Percentiles rank a stretch among this genome's conserved stretches.
Evolutionary conservation across 192 early-diverging fungal genomes (phyloP).

Genomic region (Linnemannia hyalina): DNA sequence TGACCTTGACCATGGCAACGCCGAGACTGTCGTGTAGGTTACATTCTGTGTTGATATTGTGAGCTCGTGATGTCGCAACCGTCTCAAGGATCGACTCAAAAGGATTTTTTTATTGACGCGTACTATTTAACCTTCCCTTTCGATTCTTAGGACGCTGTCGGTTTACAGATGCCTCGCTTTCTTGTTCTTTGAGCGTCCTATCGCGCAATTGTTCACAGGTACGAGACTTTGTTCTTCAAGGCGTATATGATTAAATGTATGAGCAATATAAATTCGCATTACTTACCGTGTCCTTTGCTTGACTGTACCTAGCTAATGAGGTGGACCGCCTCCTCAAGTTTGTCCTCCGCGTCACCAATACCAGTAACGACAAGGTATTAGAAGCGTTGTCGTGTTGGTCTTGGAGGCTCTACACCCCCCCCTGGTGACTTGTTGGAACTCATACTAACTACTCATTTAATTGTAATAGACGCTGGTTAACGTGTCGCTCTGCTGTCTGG

Average conservation of each 20-base stretch:
- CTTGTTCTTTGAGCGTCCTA: conserved; percentile 22
- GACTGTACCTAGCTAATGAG: conserved; percentile 13
- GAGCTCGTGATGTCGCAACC: neutral
- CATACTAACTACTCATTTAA: neutral
- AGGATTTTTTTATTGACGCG: no score
- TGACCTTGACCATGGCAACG: conserved; percentile 22
- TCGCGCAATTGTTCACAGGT: conserved; percentile 31
- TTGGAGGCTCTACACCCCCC: neutral
- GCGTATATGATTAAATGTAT: neutral
- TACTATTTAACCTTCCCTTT: neutral
- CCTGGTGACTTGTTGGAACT: neutral
- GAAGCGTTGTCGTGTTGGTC: no score
- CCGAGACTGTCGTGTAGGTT: conserved; percentile 4
- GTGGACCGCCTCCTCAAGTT: conserved; percentile 6
- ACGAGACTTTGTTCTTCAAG: neutral
- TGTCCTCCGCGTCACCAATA: conserved; percentile 18
- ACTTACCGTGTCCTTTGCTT: neutral
- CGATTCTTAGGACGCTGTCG: conserved; percentile 8
- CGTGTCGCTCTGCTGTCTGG: conserved; percentile 22
- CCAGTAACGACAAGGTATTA: conserved; percentile 24
- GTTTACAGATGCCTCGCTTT: conserved; percentile 23
- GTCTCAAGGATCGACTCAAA: no score
- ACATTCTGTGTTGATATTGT: no score
- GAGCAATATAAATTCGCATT: neutral
- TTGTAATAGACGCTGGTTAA: neutral